Percentiles rank a stretch among this genome's conserved stretches.
These are phyloP conservation scores for Trichoderma citrinoviride DNA, from an alignment of 2,329 filamentous ascomycete genomes.

Conservation along the genomic window DNA sequence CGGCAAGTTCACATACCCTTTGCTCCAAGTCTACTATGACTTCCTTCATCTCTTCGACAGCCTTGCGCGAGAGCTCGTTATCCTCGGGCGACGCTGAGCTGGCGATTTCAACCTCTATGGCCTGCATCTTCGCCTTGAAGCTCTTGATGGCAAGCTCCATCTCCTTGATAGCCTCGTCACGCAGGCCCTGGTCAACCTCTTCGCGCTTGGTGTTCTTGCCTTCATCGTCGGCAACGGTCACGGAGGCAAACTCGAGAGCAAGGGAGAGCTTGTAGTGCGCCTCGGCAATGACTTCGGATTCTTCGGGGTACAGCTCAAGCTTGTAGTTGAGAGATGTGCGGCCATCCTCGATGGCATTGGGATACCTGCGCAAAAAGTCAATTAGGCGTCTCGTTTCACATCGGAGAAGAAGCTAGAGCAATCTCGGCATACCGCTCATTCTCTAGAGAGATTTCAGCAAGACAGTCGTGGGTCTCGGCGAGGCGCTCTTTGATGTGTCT, in stretches of 20 bases:
- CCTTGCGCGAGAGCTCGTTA: constrained; percentile 59
- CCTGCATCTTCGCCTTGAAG: constrained; percentile 67
- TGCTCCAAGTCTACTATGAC: constrained; percentile 77
- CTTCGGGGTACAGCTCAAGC: constrained; percentile 71
- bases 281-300: constrained; percentile 85
- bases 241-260: constrained; percentile 87
- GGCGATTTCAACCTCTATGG: constrained; percentile 65
- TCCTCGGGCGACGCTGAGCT: constrained; percentile 64
- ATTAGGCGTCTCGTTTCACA: not conserved
- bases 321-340: constrained; percentile 76
- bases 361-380: constrained; percentile 54
- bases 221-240: constrained; percentile 58
- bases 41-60: constrained; percentile 72
- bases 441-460: constrained; percentile 95
- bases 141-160: constrained; percentile 72
- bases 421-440: constrained; percentile 67
- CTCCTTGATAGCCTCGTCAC: constrained; percentile 68
- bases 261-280: constrained; percentile 95
- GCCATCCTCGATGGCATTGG: constrained; percentile 81
- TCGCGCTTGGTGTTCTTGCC: constrained; percentile 46
- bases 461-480: constrained; percentile 88
- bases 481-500: constrained; percentile 77
- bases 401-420: not conserved
- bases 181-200: constrained; percentile 64
- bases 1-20: constrained; percentile 49